Conservation (phyloP, 2,329 filamentous ascomycete genomes). For the Graphiopsis chlorocephala region DNA sequence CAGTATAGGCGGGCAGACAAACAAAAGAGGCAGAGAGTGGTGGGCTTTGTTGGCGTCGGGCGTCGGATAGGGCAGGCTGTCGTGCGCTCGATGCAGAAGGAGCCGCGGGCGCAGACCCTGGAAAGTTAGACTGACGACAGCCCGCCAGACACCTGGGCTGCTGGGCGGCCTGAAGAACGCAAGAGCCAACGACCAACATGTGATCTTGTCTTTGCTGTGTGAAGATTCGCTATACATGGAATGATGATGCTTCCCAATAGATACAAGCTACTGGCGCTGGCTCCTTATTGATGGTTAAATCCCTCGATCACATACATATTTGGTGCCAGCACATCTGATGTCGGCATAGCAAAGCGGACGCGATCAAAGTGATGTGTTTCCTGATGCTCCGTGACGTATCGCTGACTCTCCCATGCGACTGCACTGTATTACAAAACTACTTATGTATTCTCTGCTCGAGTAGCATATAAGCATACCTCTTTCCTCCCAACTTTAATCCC, state of each 20-base stretch:
- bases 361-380: background rate
- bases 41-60: slow-evolving; percentile 5
- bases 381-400: slow-evolving; percentile 7
- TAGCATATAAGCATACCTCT: background rate
- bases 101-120: background rate
- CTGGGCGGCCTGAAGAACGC: background rate
- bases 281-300: background rate
- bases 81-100: background rate
- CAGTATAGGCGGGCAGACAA: background rate
- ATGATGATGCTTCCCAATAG: background rate
- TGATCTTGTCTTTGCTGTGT: background rate
- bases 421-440: background rate
- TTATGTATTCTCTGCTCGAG: background rate
- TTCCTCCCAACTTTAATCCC: background rate
- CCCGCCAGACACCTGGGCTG: too few species aligned
- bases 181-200: background rate
- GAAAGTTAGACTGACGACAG: background rate
- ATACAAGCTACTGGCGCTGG: background rate
- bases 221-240: background rate
- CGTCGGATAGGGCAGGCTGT: background rate
- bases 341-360: background rate
- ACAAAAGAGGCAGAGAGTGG: background rate
- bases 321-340: background rate
- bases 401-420: background rate
- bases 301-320: background rate